phyloP scores from a whole-genome alignment of 805 yeast species.

The Yamadazyma takamatsuzukensis region DNA sequence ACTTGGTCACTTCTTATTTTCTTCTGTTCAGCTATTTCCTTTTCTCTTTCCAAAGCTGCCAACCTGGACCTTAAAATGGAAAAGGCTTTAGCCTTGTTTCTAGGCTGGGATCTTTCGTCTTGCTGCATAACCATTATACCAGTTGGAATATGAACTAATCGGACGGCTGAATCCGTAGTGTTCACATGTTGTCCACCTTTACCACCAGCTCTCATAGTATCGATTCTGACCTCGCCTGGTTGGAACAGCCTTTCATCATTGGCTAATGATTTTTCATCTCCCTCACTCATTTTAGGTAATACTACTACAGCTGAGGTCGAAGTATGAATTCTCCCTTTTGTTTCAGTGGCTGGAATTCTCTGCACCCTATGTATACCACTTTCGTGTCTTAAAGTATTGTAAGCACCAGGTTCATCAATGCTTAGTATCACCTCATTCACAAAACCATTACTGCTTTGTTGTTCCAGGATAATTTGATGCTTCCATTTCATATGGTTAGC shows the following conservation, averaged over 20 bases:
- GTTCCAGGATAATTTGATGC: slow-evolving; percentile 52
- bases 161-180: slow-evolving; percentile 94
- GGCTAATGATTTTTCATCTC: slow-evolving; percentile 42
- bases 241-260: slow-evolving; percentile 67
- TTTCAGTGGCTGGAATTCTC: slow-evolving; percentile 88
- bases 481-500: slow-evolving; percentile 69
- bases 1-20: slow-evolving; percentile 78
- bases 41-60: slow-evolving; percentile 73
- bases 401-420: slow-evolving; percentile 75
- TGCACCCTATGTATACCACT: slow-evolving; percentile 97
- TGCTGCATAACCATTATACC: slow-evolving; percentile 89
- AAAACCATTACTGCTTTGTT: slow-evolving; percentile 54
- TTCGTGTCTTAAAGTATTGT: slow-evolving; percentile 69
- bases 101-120: slow-evolving; percentile 93
- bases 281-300: slow-evolving; percentile 72
- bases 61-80: slow-evolving; percentile 75
- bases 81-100: slow-evolving; percentile 90
- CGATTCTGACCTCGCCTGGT: slow-evolving; percentile 86
- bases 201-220: slow-evolving; percentile 97
- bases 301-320: slow-evolving; percentile 96
- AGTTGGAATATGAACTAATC: slow-evolving; percentile 87
- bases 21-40: slow-evolving; percentile 61
- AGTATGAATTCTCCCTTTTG: slow-evolving; percentile 91
- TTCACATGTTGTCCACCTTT: slow-evolving; percentile 98
- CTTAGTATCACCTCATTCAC: slow-evolving; percentile 74